A percentile compares a stretch with the other conserved stretches of the same genome.
Conservation (phyloP, 2,329 filamentous ascomycete species). For the Didymella exigua region DNA sequence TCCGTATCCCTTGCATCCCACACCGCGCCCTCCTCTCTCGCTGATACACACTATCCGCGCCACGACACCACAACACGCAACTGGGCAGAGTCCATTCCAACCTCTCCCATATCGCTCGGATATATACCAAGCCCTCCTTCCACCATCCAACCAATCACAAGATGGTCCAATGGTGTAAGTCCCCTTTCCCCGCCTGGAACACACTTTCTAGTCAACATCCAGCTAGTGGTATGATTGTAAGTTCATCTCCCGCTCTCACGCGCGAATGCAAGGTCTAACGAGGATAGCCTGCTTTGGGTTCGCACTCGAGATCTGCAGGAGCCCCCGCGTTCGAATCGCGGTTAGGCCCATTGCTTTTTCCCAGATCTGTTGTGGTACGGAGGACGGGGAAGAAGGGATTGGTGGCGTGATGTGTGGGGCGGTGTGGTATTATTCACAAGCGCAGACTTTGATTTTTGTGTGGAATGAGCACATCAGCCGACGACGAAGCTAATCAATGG, state of each 20-base stretch:
- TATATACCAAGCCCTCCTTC: background rate
- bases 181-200: background rate
- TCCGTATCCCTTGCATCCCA: background rate
- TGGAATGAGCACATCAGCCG: too few species aligned
- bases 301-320: background rate
- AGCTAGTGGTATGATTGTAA: slow-evolving; percentile 2
- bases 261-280: background rate
- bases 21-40: background rate
- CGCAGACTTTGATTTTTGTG: too few species aligned
- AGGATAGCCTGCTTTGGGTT: background rate
- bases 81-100: background rate
- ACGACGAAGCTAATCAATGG: too few species aligned
- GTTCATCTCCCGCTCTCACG: background rate
- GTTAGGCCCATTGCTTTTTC: background rate
- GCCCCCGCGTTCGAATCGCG: slow-evolving; percentile 9
- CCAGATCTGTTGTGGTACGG: too few species aligned
- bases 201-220: background rate
- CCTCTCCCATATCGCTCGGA: background rate
- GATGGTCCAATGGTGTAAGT: background rate
- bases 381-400: too few species aligned
- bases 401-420: too few species aligned
- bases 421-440: too few species aligned
- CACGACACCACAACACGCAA: background rate
- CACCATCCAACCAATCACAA: background rate
- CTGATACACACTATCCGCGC: background rate